Conservation (phyloP, 148 eudicot genomes). For the Fallopia convolvulus region DNA sequence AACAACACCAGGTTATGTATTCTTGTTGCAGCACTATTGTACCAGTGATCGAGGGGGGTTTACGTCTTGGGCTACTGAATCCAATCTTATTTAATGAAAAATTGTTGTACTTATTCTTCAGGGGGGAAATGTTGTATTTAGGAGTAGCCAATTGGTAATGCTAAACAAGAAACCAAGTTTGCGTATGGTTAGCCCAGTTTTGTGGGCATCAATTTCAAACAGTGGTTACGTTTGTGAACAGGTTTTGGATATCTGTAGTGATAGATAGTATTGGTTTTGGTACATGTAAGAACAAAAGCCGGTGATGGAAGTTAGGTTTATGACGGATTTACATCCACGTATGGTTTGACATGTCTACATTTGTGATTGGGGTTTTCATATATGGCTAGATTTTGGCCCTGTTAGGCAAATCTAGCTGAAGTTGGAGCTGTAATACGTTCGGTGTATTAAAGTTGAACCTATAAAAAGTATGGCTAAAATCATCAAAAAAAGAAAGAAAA, state of each 20-base stretch:
- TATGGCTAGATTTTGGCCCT: no score
- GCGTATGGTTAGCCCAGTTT: neutral
- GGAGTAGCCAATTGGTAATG: neutral
- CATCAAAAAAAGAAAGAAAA: no score
- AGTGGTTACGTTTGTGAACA: neutral
- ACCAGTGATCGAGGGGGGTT: neutral
- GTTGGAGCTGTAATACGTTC: no score
- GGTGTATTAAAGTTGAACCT: no score
- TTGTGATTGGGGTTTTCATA: neutral
- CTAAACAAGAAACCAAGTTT: neutral
- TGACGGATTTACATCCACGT: neutral
- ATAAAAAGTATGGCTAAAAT: no score
- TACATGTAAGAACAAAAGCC: neutral
- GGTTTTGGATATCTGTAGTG: neutral
- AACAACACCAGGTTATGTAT: neutral
- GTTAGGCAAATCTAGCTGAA: no score
- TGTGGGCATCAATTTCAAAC: neutral
- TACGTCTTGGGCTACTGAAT: neutral
- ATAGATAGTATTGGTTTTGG: neutral
- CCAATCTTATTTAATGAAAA: neutral
- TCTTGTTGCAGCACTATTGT: neutral
- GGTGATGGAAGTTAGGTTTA: neutral
- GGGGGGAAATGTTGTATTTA: neutral
- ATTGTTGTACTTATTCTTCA: neutral
- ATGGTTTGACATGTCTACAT: neutral